Evolutionary conservation across 805 yeast genomes (phyloP).

Genomic region (Candida fluviatilis): DNA sequence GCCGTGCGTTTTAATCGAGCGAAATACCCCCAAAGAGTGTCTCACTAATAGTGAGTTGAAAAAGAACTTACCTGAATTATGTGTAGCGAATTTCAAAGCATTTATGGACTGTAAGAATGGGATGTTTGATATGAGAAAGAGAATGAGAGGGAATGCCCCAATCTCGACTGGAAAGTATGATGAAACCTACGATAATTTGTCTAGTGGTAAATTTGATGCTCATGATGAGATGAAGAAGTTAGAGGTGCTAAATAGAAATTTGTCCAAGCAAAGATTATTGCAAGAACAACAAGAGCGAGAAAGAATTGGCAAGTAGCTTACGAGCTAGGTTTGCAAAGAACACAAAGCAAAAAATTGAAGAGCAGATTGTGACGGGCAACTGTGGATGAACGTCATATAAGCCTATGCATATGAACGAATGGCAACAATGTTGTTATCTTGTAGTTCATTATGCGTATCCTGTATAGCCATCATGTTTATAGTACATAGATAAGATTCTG

Average conservation of each 20-base stretch:
- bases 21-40: slow-evolving; percentile 88
- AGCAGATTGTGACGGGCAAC: too few relatives aligned
- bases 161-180: slow-evolving; percentile 90
- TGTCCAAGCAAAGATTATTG: slow-evolving; percentile 26
- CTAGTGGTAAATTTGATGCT: slow-evolving; percentile 79
- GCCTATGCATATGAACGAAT: too few relatives aligned
- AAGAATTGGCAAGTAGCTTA: slow-evolving; percentile 6
- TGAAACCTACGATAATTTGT: slow-evolving; percentile 74
- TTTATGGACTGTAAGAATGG: slow-evolving; percentile 91
- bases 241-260: slow-evolving; percentile 52
- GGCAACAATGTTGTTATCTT: too few relatives aligned
- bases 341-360: neutral
- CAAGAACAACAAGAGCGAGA: slow-evolving; percentile 31
- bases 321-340: neutral
- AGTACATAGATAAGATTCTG: too few relatives aligned
- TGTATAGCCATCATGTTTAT: too few relatives aligned
- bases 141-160: slow-evolving; percentile 93
- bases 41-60: slow-evolving; percentile 74
- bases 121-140: slow-evolving; percentile 82
- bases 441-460: too few relatives aligned
- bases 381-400: too few relatives aligned
- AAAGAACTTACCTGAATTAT: slow-evolving; percentile 78
- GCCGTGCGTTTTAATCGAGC: slow-evolving; percentile 88
- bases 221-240: slow-evolving; percentile 74
- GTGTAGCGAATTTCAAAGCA: slow-evolving; percentile 78